A percentile compares a stretch with the other conserved stretches of the same genome.
Conservation (phyloP, 257 asterid genomes). For the Phtheirospermum japonicum region DNA sequence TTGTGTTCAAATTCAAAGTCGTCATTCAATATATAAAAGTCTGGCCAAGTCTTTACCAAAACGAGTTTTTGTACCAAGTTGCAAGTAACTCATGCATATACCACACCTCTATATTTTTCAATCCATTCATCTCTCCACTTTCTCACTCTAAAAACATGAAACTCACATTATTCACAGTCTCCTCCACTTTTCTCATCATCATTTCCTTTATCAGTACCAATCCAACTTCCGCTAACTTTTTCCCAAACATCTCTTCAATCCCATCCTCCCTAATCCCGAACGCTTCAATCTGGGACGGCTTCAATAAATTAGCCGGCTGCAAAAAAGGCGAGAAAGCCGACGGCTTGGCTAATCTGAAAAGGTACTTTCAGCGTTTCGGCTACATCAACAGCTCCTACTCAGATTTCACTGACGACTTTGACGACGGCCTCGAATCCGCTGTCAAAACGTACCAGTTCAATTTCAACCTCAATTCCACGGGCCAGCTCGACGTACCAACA, state of each 20-base stretch:
- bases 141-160: constrained; percentile 20
- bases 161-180: neutral
- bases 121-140: neutral
- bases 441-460: constrained; percentile 61
- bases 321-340: constrained; percentile 41
- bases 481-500: constrained; percentile 51
- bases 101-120: no score
- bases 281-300: constrained; percentile 50
- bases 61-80: no score
- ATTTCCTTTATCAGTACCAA: neutral
- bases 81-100: no score
- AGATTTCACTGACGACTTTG: constrained; percentile 66
- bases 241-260: constrained; percentile 40
- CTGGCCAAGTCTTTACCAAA: neutral
- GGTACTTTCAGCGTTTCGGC: constrained; percentile 63
- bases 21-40: neutral
- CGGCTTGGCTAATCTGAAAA: constrained; percentile 51
- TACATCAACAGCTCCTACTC: constrained; percentile 43
- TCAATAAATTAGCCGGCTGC: constrained; percentile 47
- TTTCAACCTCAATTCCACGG: constrained; percentile 66
- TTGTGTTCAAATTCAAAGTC: neutral
- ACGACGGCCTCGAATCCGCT: constrained; percentile 52
- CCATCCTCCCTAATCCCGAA: constrained; percentile 48
- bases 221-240: constrained; percentile 36
- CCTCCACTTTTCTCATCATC: constrained; percentile 12